Base-by-base conservation (phyloP, 2,329 filamentous ascomycete genomes). In the Nemania diffusa region DNA sequence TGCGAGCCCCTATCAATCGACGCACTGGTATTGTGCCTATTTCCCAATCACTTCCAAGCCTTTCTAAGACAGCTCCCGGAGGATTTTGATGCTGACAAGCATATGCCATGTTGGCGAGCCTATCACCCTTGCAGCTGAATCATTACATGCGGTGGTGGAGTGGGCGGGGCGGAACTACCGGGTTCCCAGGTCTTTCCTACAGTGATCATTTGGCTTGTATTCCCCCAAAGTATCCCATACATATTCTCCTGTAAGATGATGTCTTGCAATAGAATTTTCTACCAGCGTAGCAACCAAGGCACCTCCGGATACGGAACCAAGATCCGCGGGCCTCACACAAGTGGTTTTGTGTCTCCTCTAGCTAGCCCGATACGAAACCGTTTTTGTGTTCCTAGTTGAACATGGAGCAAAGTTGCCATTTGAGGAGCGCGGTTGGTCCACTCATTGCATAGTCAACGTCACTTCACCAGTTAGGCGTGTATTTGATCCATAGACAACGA, bases 101-200 rank as follows among this genome's bases (percentile, higher is more conserved):
- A 61, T 46, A 26, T 53, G n/a, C 6, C 6, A 27, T 59, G 20
- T 46, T 57, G 17, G 44, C 42, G 26, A 62, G 58, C 63, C 67
- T 66, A 64, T 64, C 59, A 61, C 37, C 40, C 46, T 60, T 66
- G 59, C 67, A 69, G 67, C 57, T 69, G 51, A 57, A 50, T n/a
- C 42, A 57, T 46, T 32, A 8, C 51, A 42, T 64, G 57, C 52
- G 48, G 40, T 51, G 55, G 50, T 46, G 58, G 63, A 63, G 48
- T 56, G 34, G 29, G 53, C 55, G 50, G 66, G 34, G 58, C 53
- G 42, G 58, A 15, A 26, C 56, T 57, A 24, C 44, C 44, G 48
- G 50, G n/a, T 51, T 59, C 55, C 27, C 50, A 22, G 29, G 46
- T 29, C 13, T 32, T 62, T 58, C 51, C 52, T 52, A 55, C 44